Percentiles rank a stretch among this genome's conserved stretches.
Evolutionary conservation across 805 yeast species (phyloP).

Genomic region (Lipomyces starkeyi): DNA sequence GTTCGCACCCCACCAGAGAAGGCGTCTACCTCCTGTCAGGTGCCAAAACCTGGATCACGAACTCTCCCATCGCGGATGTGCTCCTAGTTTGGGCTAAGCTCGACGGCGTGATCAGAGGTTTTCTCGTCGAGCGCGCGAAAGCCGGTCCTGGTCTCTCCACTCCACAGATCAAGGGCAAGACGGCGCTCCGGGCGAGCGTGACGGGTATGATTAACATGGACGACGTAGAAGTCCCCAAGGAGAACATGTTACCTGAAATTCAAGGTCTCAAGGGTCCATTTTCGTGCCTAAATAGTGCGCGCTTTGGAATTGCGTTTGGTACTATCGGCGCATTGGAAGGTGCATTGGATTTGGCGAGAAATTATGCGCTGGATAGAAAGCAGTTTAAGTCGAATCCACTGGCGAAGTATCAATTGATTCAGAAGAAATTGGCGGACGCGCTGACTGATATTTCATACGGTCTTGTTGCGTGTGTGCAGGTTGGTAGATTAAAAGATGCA

Average conservation of each 20-base stretch:
- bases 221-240: conserved; percentile 53
- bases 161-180: conserved; percentile 50
- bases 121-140: conserved; percentile 49
- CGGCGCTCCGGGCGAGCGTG: conserved; percentile 50
- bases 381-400: conserved; percentile 50
- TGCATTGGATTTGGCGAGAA: conserved; percentile 48
- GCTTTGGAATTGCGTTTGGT: conserved; percentile 55
- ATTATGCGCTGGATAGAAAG: conserved; percentile 50
- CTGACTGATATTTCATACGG: conserved; percentile 51
- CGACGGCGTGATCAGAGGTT: conserved; percentile 53
- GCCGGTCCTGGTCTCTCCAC: conserved; percentile 47
- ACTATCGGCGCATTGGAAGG: conserved; percentile 54
- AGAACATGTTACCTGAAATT: conserved; percentile 49
- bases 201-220: conserved; percentile 54
- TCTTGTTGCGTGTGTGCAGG: conserved; percentile 49
- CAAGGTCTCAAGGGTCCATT: conserved; percentile 54
- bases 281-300: conserved; percentile 52
- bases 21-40: conserved; percentile 52
- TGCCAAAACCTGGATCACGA: conserved; percentile 54
- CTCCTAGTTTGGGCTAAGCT: conserved; percentile 53
- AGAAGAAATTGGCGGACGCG: conserved; percentile 53
- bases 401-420: conserved; percentile 51
- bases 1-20: conserved; percentile 50
- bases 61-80: conserved; percentile 55
- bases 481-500: conserved; percentile 51